phyloP scores from a whole-genome alignment of 225 moss, liverwort and hornwort genomes.

The Anthoceros angustus region DNA sequence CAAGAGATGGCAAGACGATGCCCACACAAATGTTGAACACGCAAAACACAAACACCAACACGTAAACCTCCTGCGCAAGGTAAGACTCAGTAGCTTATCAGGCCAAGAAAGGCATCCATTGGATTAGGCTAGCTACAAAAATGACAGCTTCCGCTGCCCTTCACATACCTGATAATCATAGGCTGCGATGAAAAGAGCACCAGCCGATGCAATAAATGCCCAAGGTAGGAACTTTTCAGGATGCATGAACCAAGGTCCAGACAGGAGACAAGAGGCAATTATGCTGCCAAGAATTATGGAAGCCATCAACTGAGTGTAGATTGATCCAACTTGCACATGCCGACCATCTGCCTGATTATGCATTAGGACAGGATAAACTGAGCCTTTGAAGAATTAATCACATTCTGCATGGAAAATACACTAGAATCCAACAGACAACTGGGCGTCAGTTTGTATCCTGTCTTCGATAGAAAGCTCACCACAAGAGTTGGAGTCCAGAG shows the following conservation, averaged over 20 bases:
- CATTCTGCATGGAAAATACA: background rate
- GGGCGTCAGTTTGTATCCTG: background rate
- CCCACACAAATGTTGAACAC: background rate
- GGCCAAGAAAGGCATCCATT: background rate
- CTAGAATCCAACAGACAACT: too few species aligned
- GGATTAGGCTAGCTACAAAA: background rate
- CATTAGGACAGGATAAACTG: background rate
- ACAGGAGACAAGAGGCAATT: constrained; percentile 53
- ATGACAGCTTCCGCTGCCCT: background rate
- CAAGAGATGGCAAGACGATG: background rate
- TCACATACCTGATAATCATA: constrained; percentile 64
- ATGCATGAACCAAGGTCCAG: constrained; percentile 43
- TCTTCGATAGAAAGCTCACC: constrained; percentile 28
- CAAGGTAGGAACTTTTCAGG: constrained; percentile 60
- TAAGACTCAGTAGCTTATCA: background rate
- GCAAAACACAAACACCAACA: background rate
- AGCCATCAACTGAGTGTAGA: constrained; percentile 66
- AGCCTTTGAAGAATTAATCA: background rate
- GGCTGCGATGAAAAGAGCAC: constrained; percentile 61
- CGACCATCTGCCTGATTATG: constrained; percentile 77
- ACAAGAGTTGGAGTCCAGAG: constrained; percentile 84
- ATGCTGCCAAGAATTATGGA: constrained; percentile 78
- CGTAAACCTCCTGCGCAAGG: background rate
- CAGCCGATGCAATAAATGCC: constrained; percentile 39
- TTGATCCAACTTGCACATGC: constrained; percentile 66